Evolutionary conservation across 2,329 filamentous ascomycete species (phyloP), one percentile per base, ranked within the genome.

Genomic region (Colletotrichum tamarilloi): DNA sequence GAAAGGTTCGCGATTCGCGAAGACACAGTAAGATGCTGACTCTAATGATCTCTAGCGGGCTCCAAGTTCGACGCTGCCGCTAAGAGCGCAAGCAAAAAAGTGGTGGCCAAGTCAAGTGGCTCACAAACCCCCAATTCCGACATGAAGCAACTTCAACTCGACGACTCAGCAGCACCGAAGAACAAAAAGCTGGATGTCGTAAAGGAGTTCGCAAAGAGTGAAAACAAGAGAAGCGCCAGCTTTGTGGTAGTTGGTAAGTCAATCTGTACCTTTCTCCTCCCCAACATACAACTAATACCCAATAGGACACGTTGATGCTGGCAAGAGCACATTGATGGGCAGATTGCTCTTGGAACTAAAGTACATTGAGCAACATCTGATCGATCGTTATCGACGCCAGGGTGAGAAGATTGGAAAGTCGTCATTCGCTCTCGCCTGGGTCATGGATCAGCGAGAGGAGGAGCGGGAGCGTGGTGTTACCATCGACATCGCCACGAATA

Each of bases 311-410:
- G 97, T 99, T 68, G 97, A 99, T 82, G 96, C 97, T 65, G 97
- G 97, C 65, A 99, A 99, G 83, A 98, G 95, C 81, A 99, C 97
- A 6, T 88, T 99, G 49, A 98, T 99, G 96, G 97, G 96, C 0
- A 92, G 97, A n/a, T 83, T 99, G 32, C 86, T 99, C 5, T 92
- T 96, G 55, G 97, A 99, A 77, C 89, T 98, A 53, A 93, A 95
- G 73, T 93, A 95, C 30, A 92, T 99, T 7, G 94, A 98, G 76
- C 91, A 97, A 80, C 89, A 95, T 73, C 96, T 95, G 0, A 89
- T 99, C 73, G 95, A 98, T 69, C 96, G 93, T 80, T 95, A 97
- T 77, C 90, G 92, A 24, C 93, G 93, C 81, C 95, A 98, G 83
- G 96, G 97, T 0, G 93, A 97, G 77, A 94, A 92, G 73, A 93